phyloP scores from a whole-genome alignment of 2,329 filamentous ascomycete species.

The Diaporthe sp. region DNA sequence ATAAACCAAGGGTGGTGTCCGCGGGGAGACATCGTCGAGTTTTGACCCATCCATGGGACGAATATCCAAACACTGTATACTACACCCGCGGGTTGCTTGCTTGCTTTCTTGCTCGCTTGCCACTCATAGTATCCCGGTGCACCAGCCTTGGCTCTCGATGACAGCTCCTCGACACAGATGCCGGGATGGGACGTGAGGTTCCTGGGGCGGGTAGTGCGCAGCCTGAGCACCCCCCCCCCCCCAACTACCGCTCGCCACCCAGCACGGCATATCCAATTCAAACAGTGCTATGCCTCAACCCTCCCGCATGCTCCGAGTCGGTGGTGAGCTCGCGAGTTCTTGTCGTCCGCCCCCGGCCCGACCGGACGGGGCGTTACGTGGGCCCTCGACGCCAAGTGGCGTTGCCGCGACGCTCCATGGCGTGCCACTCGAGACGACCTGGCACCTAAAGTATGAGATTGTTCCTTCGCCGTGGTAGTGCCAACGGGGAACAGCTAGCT shows the following conservation, averaged over 20 bases:
- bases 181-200: not conserved
- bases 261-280: not conserved
- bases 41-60: not conserved
- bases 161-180: not conserved
- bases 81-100: not conserved
- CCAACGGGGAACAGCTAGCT: not conserved
- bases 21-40: not conserved
- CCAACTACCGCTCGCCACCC: not conserved
- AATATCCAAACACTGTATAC: not conserved
- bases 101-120: not conserved
- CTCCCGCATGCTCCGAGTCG: slow-evolving; percentile 1
- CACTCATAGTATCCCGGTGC: not conserved
- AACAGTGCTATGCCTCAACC: slow-evolving; percentile 10
- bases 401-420: not conserved
- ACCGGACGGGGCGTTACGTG: not conserved
- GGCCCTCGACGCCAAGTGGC: not conserved
- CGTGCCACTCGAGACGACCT: not conserved
- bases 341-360: not conserved
- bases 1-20: not conserved
- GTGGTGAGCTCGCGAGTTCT: not conserved
- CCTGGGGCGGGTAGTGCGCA: not conserved
- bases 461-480: not conserved
- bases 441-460: slow-evolving; percentile 20
- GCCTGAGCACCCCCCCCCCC: not conserved
- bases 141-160: not conserved